Conservation (phyloP, 805 yeast genomes). For the Ogataea populi-albae region DNA sequence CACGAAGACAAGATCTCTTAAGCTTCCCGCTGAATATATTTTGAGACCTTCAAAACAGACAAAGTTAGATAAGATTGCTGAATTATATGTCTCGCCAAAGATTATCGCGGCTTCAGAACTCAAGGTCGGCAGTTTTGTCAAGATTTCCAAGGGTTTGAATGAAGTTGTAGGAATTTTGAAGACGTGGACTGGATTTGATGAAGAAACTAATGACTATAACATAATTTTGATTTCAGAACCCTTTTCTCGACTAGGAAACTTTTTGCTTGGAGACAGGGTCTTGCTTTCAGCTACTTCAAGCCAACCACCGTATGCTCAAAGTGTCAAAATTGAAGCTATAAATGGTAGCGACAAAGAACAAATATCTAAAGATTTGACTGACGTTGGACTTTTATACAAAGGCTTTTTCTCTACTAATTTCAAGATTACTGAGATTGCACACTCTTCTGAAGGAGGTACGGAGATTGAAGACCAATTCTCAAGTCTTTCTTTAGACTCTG, state of each 20-base stretch:
- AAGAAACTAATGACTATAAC: conserved; percentile 22
- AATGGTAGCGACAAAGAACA: conserved; percentile 24
- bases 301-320: conserved; percentile 46
- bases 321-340: conserved; percentile 11
- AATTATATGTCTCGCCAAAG: conserved; percentile 25
- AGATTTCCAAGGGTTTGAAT: conserved; percentile 24
- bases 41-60: conserved; percentile 24
- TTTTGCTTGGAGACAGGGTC: conserved; percentile 32
- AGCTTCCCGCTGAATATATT: conserved; percentile 29
- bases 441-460: not conserved
- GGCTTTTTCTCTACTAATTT: conserved; percentile 32
- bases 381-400: conserved; percentile 60
- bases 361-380: conserved; percentile 44
- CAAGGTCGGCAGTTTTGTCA: conserved; percentile 26
- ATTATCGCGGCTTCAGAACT: conserved; percentile 22
- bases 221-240: conserved; percentile 26
- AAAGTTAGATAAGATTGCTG: conserved; percentile 13
- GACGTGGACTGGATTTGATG: conserved; percentile 24
- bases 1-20: conserved; percentile 13
- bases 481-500: conserved; percentile 23
- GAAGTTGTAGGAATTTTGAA: conserved; percentile 19
- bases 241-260: conserved; percentile 20
- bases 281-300: conserved; percentile 42
- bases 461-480: conserved; percentile 1
- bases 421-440: conserved; percentile 10